Base-by-base conservation (phyloP, 805 yeast genomes). In the Zygosaccharomyces pseudorouxii region DNA sequence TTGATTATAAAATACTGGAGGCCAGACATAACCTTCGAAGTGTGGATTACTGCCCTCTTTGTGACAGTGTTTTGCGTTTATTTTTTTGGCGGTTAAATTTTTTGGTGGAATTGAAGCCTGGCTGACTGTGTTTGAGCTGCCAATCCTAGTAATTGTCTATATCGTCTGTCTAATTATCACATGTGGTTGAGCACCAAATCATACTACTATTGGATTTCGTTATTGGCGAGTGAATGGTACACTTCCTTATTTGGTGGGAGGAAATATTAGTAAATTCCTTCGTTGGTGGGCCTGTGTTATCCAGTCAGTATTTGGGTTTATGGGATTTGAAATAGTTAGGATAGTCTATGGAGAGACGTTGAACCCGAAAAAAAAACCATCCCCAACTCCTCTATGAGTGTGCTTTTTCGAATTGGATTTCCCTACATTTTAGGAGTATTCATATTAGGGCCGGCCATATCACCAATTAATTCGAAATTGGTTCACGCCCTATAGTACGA, bases 121-220 rank as follows among this genome's bases (percentile, higher is more conserved):
- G 73, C 70, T 84, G 47, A 80, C 86, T 2, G 63, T 78, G 25
- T 68, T 84, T 56, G 86, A 86, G 68, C 82, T 86, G 29, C 38
- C 81, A 35, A 80, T 86, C 5, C 78, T 81, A 70, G 54, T 81
- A 37, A 89, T 85, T n/a, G 71, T 86, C 42, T 84, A 86, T 49
- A 51, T 86, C 12, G 64, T 84, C 45, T 70, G 84, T 46, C 74
- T 84, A 54, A 69, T 82, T 49, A 77, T 86, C 51, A 82, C 84
- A 69, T 71, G 81, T 48, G 95, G 95, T 51, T 95, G 93, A 47
- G 86, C 82, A 25, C 90, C 92, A 54, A 73, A 74, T 38, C 83
- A 82, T 58, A 89, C 84, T 57, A 75, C 92, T 65, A 67, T 78
- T 29, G 92, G 90, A 1, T 85, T 83, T 70, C 74, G 86, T 58